Base-by-base conservation (phyloP, 345 rosid species). In the Angophora floribunda region DNA sequence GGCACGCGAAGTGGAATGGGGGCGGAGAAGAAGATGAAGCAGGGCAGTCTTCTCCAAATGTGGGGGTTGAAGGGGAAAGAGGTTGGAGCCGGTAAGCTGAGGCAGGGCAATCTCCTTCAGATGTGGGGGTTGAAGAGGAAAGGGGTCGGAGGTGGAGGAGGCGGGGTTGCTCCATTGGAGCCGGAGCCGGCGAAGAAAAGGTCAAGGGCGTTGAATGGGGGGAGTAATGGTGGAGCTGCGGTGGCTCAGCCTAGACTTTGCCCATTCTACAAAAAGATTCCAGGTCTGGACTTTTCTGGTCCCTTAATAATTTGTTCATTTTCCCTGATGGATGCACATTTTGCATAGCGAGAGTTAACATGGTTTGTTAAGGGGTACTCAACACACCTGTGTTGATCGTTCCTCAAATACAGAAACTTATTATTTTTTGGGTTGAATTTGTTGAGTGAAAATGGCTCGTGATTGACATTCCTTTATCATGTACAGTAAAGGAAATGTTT, bases 211-310 rank as follows among this genome's bases (percentile, higher is more conserved):
- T 78, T 19, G 41, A 87, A 26, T 13, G 53, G 49, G 36, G 65
- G 24, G 19, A 57, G 41, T 52, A 52, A 84, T 61, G 51, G 85
- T 59, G 88, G 86, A 82, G 87, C 57, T 19, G 59, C 11, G 50
- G 87, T 45, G 85, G 88, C 88, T 59, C 86, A 88, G 50, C 92
- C 94, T 86, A 92, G 95, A 57, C 80, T 59, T 88, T 96, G 99
- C 88, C 99, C 99, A 75, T 96, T 95, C 85, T 96, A 95, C 59
- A 96, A 96, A 90, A 94, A 91, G 90, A 95, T 96, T 65, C 96
- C 97, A 91, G 96, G 98, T 95, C 2, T 85, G 55, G 50, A 85
- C 57, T 47, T 51, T 3, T 59, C 28, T 57, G 15, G 32, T n/a
- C 45, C 9, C 9, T 61, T 49, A 51, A 57, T 26, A 47, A 14